These are phyloP conservation scores for Trichoderma cornu-damae DNA, from an alignment of 2,329 filamentous ascomycete genomes.

Conservation along the genomic window DNA sequence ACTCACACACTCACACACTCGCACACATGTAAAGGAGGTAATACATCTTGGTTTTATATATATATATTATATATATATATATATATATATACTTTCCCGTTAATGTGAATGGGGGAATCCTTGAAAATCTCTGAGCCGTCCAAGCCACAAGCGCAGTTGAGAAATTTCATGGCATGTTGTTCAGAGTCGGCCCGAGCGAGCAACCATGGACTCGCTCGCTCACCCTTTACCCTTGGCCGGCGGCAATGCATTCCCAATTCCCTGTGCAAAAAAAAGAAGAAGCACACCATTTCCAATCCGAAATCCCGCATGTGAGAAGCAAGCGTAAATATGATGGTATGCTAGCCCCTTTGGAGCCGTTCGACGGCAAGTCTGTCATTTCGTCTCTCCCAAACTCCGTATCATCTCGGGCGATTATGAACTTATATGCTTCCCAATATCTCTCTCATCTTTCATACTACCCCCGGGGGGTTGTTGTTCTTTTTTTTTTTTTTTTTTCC, in stretches of 20 bases:
- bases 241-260: constrained; percentile 6
- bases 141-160: neutral
- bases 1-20: neutral
- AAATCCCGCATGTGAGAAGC: constrained; percentile 1
- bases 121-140: neutral
- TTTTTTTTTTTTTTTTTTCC: neutral
- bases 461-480: too few relatives aligned
- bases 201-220: neutral
- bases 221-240: neutral
- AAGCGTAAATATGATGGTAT: constrained; percentile 4
- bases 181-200: neutral
- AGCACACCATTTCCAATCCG: constrained; percentile 1
- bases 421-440: neutral
- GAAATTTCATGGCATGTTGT: neutral
- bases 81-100: too few relatives aligned
- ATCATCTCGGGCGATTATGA: neutral
- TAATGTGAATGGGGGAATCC: neutral
- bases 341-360: constrained; percentile 11
- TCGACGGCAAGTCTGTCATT: neutral
- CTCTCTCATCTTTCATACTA: too few relatives aligned
- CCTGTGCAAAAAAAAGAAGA: too few relatives aligned
- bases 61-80: too few relatives aligned
- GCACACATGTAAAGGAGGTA: neutral
- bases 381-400: constrained; percentile 10
- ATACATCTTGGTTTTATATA: too few relatives aligned